These are phyloP conservation scores for Candida oleophila DNA, from an alignment of 805 yeast genomes.

Conservation along the genomic window DNA sequence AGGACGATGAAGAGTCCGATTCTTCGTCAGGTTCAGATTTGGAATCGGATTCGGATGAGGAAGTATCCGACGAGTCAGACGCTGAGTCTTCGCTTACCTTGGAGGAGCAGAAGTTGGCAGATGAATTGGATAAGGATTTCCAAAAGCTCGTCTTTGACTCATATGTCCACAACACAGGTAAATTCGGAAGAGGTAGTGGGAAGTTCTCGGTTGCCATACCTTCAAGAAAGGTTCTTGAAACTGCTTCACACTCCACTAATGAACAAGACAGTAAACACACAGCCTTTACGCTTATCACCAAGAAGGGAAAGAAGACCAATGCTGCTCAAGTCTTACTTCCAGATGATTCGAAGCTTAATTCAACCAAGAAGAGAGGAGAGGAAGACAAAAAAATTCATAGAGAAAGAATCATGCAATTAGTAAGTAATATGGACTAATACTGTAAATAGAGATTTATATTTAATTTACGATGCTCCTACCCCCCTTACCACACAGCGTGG, in stretches of 20 bases:
- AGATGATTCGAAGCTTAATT: constrained; percentile 51
- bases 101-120: constrained; percentile 47
- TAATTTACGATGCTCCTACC: not conserved
- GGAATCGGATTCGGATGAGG: constrained; percentile 15
- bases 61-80: constrained; percentile 25
- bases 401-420: constrained; percentile 56
- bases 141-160: constrained; percentile 53
- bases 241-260: constrained; percentile 2
- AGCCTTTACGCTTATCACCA: constrained; percentile 56
- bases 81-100: constrained; percentile 14
- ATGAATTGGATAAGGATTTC: constrained; percentile 57
- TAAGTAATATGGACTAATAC: constrained; percentile 37
- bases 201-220: constrained; percentile 27
- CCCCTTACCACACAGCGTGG: not conserved
- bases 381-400: constrained; percentile 52
- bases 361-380: constrained; percentile 50
- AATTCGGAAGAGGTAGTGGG: constrained; percentile 8
- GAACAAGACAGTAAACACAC: constrained; percentile 15
- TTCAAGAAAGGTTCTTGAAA: constrained; percentile 8
- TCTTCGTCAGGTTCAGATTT: constrained; percentile 5
- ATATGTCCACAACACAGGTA: constrained; percentile 35
- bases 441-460: not conserved
- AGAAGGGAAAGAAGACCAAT: constrained; percentile 45
- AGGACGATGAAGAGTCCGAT: constrained; percentile 13
- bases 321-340: constrained; percentile 53